phyloP scores from a whole-genome alignment of 2,329 filamentous ascomycete species.

The Claviceps spartinae region DNA sequence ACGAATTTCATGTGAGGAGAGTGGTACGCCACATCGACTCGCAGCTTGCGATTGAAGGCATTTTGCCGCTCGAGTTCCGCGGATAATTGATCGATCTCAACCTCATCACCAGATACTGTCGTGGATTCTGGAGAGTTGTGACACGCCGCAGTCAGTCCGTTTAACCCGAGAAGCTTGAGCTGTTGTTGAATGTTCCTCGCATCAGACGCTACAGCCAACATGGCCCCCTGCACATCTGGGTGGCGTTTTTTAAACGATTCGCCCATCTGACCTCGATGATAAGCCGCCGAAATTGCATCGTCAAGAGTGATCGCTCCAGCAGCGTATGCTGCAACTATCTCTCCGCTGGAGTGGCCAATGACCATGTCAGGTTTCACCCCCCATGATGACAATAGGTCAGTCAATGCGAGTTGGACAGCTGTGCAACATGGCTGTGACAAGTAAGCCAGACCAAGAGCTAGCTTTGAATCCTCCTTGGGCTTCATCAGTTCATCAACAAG shows the following conservation, averaged over 20 bases:
- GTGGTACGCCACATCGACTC: constrained; percentile 39
- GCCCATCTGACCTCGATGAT: constrained; percentile 27
- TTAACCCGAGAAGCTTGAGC: constrained; percentile 16
- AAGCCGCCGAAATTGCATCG: constrained; percentile 34
- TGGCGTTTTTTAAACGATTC: background rate
- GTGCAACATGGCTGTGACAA: constrained; percentile 31
- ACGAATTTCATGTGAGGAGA: constrained; percentile 39
- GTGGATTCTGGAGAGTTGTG: constrained; percentile 38
- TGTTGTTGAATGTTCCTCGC: constrained; percentile 27
- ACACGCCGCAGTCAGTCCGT: constrained; percentile 22
- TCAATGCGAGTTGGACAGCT: constrained; percentile 34
- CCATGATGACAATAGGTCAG: constrained; percentile 27
- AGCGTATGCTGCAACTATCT: constrained; percentile 23
- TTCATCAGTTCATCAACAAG: constrained; percentile 24
- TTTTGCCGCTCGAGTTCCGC: constrained; percentile 23
- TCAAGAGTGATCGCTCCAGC: constrained; percentile 25
- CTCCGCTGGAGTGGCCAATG: constrained; percentile 19
- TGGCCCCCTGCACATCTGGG: constrained; percentile 27
- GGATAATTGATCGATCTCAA: constrained; percentile 28
- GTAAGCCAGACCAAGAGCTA: constrained; percentile 24
- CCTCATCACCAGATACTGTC: constrained; percentile 36
- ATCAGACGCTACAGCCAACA: constrained; percentile 41
- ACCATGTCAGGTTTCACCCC: constrained; percentile 13
- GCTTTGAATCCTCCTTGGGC: constrained; percentile 18
- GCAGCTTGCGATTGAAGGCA: constrained; percentile 33